Base-by-base conservation (phyloP, 2,329 filamentous ascomycete genomes). In the Hypoxylon sp. region DNA sequence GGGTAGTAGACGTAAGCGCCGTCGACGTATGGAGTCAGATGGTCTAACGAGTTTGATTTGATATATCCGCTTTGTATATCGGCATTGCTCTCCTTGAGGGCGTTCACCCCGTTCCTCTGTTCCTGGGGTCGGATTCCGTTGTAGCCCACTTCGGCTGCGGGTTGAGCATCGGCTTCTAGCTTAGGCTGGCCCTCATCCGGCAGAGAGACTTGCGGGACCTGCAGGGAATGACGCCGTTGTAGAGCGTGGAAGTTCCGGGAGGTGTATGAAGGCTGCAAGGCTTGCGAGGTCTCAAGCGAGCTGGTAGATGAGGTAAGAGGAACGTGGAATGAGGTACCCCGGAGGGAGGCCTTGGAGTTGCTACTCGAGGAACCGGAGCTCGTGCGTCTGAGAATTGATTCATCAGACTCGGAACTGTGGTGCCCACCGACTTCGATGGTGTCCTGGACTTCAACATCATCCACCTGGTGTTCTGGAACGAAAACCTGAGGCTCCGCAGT, bases 381-480 rank as follows among this genome's bases (percentile, higher is more conserved):
- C n/a, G 71, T 73, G 16, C 74, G 73, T 53, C 70, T 74, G 12
- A 78, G 77, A 6, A 75, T 75, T 14, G 73, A 74, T 14, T 75
- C 76, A 30, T 75, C 76, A 3, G 75, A 76, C 44, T 74, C 70
- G 18, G 73, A 71, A 49, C 76, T 77, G 18, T 77, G 77, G 30
- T 78, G 77, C 40, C 83, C 81, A 48, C 84, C 83, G 50, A 87
- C 85, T 70, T 87, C 82, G 64, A 87, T 87, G 12, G 84, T 87
- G 71, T 87, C 85, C 72, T 85, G 82, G 26, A 87, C 83, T 44
- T 85, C 81, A 26, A 82, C 82, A 62, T 83, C 80, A 52, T 83
- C 80, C 26, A 65, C 72, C 42, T 72, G 72, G 22, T 71, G 70
- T 14, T 74, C 67, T 26, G 72, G 61, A 4, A 70, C 63, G 53